Evolutionary conservation across 2,329 filamentous ascomycete genomes (phyloP), one percentile per base, ranked within the genome.

Genomic region (Paraconiothyrium brasiliense): DNA sequence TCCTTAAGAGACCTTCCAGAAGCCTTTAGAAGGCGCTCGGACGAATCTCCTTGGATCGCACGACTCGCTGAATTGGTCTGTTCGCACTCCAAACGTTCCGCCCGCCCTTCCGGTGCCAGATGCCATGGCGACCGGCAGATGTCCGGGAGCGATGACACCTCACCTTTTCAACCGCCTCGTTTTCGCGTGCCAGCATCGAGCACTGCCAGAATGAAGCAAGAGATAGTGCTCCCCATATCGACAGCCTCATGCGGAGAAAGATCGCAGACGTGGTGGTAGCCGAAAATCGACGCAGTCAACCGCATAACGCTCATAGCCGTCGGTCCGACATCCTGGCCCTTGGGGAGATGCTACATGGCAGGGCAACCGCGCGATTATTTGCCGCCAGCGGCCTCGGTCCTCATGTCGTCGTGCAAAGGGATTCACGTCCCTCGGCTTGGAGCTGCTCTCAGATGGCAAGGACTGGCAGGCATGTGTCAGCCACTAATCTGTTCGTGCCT

Each of bases 21-120:
- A 61, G 59, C 67, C 70, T 73, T 70, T 65, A 65, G 69, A 72
- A 73, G 67, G 64, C 67, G 72, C 72, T 76, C 72, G 72, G 68
- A 69, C 72, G 67, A 41, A 43, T 47, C 50, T 61, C 24, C 60
- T 32, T 51, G 50, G n/a, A 57, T 49, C 57, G 60, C 63, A 51
- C 66, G 57, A 63, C 49, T 69, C 58, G 58, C 39, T 44, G 22
- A n/a, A 39, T 22, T 34, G 50, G 47, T 50, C 54, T 57, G 49
- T 59, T 47, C 60, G 34, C 54, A 24, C 60, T 52, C 50, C 54
- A 60, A 61, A 65, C 58, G 54, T 61, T 56, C 63, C 61, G 60
- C 59, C 60, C 63, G 57, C 51, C 48, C 59, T 67, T 64, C 64
- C 63, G 60, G 51, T 57, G n/a, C 48, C 59, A 61, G 41, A 39